A percentile compares a stretch with the other conserved stretches of the same genome.
Evolutionary conservation across 2,329 filamentous ascomycete genomes (phyloP).

Genomic region (Fusarium agapanthi): DNA sequence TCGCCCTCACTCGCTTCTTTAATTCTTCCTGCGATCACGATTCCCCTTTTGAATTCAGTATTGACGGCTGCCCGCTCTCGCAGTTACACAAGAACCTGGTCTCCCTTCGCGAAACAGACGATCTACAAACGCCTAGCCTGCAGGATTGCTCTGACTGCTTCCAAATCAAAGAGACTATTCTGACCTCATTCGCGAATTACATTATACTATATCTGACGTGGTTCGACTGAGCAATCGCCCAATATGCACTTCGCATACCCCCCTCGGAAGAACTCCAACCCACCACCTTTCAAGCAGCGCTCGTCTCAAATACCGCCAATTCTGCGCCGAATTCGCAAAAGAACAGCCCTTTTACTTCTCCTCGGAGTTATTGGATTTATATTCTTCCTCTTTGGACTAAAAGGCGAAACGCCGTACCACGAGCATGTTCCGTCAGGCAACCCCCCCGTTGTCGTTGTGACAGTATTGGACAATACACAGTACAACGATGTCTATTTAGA

Average conservation of each 20-base stretch:
- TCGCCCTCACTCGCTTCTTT: conserved; percentile 27
- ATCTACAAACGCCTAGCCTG: background rate
- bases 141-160: conserved; percentile 8
- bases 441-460: conserved; percentile 80
- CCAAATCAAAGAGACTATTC: background rate
- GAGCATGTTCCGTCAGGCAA: conserved; percentile 60
- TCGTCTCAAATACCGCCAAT: conserved; percentile 62
- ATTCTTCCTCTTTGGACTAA: conserved; percentile 63
- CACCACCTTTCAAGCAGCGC: conserved; percentile 74
- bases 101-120: conserved; percentile 4
- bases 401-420: conserved; percentile 43
- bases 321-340: conserved; percentile 70
- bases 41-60: background rate
- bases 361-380: conserved; percentile 66
- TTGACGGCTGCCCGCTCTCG: conserved; percentile 5
- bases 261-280: conserved; percentile 82
- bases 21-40: background rate
- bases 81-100: conserved; percentile 19
- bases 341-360: conserved; percentile 63
- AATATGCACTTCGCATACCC: conserved; percentile 92
- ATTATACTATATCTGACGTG: background rate
- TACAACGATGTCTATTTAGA: conserved; percentile 74
- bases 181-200: background rate
- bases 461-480: conserved; percentile 75
- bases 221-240: conserved; percentile 3